Percentiles rank a stretch among this genome's conserved stretches.
Conservation (phyloP, 495 filamentous ascomycete species). For the Hypoxylon lienhwacheense region DNA sequence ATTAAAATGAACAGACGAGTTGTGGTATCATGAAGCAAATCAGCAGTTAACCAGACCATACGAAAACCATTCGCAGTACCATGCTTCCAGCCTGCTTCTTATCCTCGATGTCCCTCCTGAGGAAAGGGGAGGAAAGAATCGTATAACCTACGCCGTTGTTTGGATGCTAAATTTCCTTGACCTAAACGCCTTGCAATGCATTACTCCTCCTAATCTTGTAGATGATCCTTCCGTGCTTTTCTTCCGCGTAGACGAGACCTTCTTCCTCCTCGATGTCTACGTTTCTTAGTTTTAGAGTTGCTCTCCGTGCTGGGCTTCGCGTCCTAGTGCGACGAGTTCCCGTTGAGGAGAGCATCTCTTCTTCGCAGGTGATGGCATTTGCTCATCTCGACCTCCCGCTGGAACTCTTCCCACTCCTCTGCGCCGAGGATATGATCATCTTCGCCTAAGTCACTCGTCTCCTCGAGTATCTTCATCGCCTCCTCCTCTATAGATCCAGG, state of each 20-base stretch:
- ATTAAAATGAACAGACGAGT: no score
- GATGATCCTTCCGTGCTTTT: no score
- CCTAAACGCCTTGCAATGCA: constrained; percentile 14
- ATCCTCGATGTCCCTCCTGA: no score
- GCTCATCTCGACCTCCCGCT: constrained; percentile 8
- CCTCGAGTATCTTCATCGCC: constrained; percentile 67
- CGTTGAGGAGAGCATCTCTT: constrained; percentile 4
- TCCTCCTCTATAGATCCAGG: constrained; percentile 67
- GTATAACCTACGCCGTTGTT: constrained; percentile 3
- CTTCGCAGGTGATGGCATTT: constrained; percentile 18
- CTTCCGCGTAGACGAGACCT: no score
- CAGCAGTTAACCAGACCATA: no score
- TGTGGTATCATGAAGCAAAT: no score
- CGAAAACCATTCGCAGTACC: no score
- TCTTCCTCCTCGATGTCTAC: no score
- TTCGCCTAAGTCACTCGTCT: constrained; percentile 76
- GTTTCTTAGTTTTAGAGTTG: neutral
- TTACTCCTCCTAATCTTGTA: neutral
- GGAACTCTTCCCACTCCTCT: constrained; percentile 72
- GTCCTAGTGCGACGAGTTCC: constrained; percentile 26
- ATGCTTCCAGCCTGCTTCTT: no score
- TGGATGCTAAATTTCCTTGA: constrained; percentile 5
- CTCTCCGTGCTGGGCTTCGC: neutral
- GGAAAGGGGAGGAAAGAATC: no score
- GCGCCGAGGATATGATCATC: constrained; percentile 74